Evolutionary conservation across 768 basidiomycete genomes (phyloP).

Genomic region (Hygrocybe punicea): DNA sequence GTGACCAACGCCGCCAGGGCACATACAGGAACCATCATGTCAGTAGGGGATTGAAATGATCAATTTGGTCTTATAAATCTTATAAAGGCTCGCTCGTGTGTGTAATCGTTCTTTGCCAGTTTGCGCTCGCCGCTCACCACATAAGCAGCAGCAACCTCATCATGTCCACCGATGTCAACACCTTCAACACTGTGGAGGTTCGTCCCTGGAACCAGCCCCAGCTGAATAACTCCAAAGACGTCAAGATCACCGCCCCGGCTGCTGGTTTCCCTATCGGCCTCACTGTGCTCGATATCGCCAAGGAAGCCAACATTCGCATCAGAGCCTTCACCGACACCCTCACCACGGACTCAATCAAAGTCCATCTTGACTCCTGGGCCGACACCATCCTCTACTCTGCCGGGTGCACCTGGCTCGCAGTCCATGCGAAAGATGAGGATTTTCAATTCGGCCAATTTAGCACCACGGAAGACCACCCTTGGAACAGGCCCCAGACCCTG

Average conservation of each 20-base stretch:
- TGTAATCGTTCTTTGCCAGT: no score
- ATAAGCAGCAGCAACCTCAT: no score
- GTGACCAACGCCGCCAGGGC: no score
- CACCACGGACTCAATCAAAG: not conserved
- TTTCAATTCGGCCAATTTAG: conserved; percentile 2
- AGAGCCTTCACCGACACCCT: not conserved
- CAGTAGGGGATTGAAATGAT: no score
- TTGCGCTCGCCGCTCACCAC: no score
- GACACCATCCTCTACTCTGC: conserved; percentile 6
- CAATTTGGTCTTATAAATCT: no score
- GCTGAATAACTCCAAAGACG: not conserved
- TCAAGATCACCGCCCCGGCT: not conserved
- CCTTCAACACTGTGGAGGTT: conserved; percentile 1
- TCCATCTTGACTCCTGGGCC: not conserved
- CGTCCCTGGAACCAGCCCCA: not conserved
- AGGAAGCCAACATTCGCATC: conserved; percentile 2
- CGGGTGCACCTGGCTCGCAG: conserved; percentile 2
- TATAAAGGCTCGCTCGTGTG: no score
- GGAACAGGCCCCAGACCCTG: not conserved
- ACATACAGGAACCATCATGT: no score
- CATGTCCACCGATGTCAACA: not conserved
- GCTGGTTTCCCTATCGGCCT: conserved; percentile 2
- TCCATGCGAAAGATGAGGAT: conserved; percentile 1
- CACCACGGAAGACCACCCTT: conserved; percentile 3
- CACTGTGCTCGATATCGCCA: conserved; percentile 1